Base-by-base conservation (phyloP, 2,329 filamentous ascomycete species). In the Didymella keratinophila region DNA sequence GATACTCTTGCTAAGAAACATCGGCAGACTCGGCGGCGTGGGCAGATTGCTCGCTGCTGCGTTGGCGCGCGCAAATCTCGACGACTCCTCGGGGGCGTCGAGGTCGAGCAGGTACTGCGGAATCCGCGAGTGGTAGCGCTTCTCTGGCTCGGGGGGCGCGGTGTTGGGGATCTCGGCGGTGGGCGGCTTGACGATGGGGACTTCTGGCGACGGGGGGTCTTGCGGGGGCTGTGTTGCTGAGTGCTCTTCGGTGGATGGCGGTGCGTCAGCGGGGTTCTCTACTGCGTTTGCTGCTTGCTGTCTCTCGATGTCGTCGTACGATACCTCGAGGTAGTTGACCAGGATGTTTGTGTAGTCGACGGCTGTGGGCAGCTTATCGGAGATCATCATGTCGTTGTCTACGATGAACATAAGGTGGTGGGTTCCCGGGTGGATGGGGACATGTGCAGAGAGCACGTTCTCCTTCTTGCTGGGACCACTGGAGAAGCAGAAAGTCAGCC, bases 331-430 rank as follows among this genome's bases (percentile, higher is more conserved):
- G 76, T 98, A 99, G 79, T 99, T 99, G 78, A 99, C 94, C 18
- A 99, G 83, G 74, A 97, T 96, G 80, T 98, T 98, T 64, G 93
- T 96, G 76, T 96, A 97, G 76, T 99, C 95, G 58, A 99, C 95
- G 1, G 95, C 96, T 0, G 95, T 98, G 14, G 95, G 94, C 54
- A 97, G 83, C 64, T 90, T 87, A 60, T 91, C 88, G 16, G 92
- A 95, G 14, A 93, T 95, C 74, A 89, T 87, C 92, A 97, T 97
- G 71, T 94, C 89, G 58, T 91, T 91, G 78, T 98, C 94, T 49
- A 97, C 93, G 66, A 99, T 85, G 79, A 98, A 99, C 73, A 96
- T 94, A 71, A 99, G 84, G 80, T 99, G 95, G 76, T 99, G 94
- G 5, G 95, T 99, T 66, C 95, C 95, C 4, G 94, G 93, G 14